A percentile compares a stretch with the other conserved stretches of the same genome.
These are phyloP conservation scores for Zychaea mexicana DNA, from an alignment of 371 early-diverging fungal species.

Conservation along the genomic window DNA sequence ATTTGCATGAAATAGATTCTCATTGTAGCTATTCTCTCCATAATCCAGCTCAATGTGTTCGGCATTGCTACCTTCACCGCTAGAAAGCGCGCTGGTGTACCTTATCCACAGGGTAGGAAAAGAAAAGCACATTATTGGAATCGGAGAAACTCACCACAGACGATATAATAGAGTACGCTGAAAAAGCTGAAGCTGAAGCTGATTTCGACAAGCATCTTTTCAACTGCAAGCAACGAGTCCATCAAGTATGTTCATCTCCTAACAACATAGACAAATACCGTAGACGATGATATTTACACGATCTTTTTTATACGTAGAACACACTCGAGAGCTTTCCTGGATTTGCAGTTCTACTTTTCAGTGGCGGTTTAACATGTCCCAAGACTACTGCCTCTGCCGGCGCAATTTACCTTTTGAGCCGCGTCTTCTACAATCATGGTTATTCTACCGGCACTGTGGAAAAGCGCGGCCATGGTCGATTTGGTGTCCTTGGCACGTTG, in stretches of 20 bases:
- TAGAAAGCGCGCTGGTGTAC: constrained; percentile 60
- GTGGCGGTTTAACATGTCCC: constrained; percentile 53
- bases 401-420: constrained; percentile 43
- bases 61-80: constrained; percentile 50
- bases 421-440: constrained; percentile 42
- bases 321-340: constrained; percentile 31
- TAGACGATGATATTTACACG: not conserved
- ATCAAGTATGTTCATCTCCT: too few species aligned
- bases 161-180: constrained; percentile 53
- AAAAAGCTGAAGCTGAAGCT: constrained; percentile 51
- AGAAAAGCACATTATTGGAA: too few species aligned
- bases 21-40: constrained; percentile 36
- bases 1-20: constrained; percentile 47
- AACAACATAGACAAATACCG: too few species aligned
- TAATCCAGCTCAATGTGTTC: constrained; percentile 42
- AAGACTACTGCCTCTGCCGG: constrained; percentile 43
- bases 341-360: constrained; percentile 27
- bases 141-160: too few species aligned
- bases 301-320: constrained; percentile 14
- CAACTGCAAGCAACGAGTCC: constrained; percentile 70
- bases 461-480: constrained; percentile 39
- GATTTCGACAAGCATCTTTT: constrained; percentile 55
- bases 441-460: constrained; percentile 57
- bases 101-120: constrained; percentile 58
- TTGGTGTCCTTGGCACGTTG: constrained; percentile 42